A percentile compares a stretch with the other conserved stretches of the same genome.
Conservation (phyloP, 129 eudicot genomes). For the Smallanthus sonchifolius region DNA sequence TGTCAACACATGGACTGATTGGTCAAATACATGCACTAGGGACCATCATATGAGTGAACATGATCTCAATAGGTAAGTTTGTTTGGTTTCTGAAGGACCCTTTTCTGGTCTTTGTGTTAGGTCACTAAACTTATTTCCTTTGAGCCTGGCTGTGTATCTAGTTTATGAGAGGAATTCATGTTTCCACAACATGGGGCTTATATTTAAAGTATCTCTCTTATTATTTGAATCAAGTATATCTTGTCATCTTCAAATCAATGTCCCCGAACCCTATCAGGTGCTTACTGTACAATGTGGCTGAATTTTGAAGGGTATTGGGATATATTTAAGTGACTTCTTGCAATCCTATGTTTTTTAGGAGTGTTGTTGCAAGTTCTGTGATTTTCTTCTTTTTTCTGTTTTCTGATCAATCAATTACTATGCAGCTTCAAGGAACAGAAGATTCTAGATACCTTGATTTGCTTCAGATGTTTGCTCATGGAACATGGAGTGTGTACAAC, state of each 20-base stretch:
- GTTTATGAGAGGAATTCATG: not conserved
- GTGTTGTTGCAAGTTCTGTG: conserved; percentile 14
- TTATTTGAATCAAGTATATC: conserved; percentile 1
- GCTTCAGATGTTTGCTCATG: conserved; percentile 87
- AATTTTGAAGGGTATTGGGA: not conserved
- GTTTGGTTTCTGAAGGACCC: not conserved
- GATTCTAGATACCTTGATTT: conserved; percentile 57
- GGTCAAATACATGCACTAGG: not conserved
- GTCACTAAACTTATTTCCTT: not conserved
- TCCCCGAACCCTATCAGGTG: not conserved
- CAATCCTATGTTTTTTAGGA: not conserved
- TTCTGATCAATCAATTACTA: conserved; percentile 13
- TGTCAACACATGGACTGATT: not conserved
- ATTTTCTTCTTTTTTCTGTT: not conserved
- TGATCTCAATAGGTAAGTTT: not conserved
- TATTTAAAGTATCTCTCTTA: not conserved
- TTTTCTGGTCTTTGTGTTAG: not conserved
- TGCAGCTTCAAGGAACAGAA: conserved; percentile 87
- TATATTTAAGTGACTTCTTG: conserved; percentile 17
- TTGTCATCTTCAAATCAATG: not conserved
- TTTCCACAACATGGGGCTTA: not conserved
- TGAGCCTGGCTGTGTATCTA: not conserved
- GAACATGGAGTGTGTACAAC: conserved; percentile 92
- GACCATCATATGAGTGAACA: not conserved
- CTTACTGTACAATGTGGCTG: not conserved